Conservation (phyloP, 2,329 filamentous ascomycete genomes). For the Neofusicoccum laricinum region DNA sequence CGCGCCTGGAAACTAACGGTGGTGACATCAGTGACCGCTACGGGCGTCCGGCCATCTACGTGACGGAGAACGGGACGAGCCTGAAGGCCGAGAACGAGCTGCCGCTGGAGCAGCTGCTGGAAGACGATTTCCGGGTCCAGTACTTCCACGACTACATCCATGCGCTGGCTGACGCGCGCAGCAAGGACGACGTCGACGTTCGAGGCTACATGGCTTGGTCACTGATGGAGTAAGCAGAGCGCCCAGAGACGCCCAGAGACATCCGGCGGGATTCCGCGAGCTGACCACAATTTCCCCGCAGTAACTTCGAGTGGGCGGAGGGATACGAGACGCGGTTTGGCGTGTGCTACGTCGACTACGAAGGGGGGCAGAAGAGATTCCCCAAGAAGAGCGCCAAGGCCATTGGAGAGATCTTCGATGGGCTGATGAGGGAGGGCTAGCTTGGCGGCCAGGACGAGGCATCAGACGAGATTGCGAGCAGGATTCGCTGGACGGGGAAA, state of each 20-base stretch:
- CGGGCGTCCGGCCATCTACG: slow-evolving; percentile 72
- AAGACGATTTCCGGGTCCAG: slow-evolving; percentile 77
- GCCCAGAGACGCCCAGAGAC: slow-evolving; percentile 16
- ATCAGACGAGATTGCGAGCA: slow-evolving; percentile 10
- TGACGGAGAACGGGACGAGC: slow-evolving; percentile 86
- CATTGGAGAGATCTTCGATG: slow-evolving; percentile 68
- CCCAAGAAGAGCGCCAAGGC: slow-evolving; percentile 80
- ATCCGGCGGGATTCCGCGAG: slow-evolving; percentile 14
- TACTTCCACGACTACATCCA: slow-evolving; percentile 77
- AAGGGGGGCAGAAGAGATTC: slow-evolving; percentile 71
- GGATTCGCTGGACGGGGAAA: background rate
- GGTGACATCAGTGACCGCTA: slow-evolving; percentile 58
- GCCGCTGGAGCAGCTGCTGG: slow-evolving; percentile 64
- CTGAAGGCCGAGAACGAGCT: slow-evolving; percentile 80
- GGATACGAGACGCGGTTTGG: slow-evolving; percentile 85
- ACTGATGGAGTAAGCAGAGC: slow-evolving; percentile 66
- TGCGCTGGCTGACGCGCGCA: slow-evolving; percentile 70
- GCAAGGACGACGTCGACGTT: slow-evolving; percentile 73
- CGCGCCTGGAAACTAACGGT: slow-evolving; percentile 35
- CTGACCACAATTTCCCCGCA: slow-evolving; percentile 26
- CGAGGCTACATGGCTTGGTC: slow-evolving; percentile 83
- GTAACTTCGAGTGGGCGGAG: slow-evolving; percentile 90
- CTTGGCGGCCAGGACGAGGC: background rate
- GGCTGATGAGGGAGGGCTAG: slow-evolving; percentile 61
- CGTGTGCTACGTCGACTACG: slow-evolving; percentile 79